Evolutionary conservation across 179 eudicot genomes (phyloP).

Genomic region (Carnegiea gigantea): DNA sequence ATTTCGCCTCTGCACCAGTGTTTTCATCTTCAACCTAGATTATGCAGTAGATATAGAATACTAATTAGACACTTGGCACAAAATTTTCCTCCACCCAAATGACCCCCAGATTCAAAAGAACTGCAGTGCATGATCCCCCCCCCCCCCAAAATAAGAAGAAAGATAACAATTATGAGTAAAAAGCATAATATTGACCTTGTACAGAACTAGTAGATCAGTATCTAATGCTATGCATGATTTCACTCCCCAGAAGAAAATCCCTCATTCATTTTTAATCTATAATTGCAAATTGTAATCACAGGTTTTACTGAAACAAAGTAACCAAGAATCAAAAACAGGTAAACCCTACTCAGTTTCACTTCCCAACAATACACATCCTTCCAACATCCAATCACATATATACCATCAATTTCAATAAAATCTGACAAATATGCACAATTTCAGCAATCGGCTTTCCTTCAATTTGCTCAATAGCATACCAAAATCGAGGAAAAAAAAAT

Average conservation of each 20-base stretch:
- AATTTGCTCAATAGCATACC: conserved; percentile 8
- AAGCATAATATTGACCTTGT: neutral
- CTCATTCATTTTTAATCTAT: neutral
- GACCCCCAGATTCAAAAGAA: conserved; percentile 7
- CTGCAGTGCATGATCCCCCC: conserved; percentile 4
- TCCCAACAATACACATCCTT: neutral
- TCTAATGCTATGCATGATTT: neutral
- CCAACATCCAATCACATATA: conserved; percentile 5
- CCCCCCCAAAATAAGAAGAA: neutral
- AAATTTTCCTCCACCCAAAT: conserved; percentile 7
- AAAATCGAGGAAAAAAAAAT: neutral
- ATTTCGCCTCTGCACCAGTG: conserved; percentile 33
- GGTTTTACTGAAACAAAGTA: neutral
- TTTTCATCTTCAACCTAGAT: conserved; percentile 28
- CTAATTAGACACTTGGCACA: neutral
- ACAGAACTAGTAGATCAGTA: neutral
- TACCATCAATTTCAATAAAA: conserved; percentile 13
- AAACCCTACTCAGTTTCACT: neutral
- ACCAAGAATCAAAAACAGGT: neutral
- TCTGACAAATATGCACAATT: conserved; percentile 14
- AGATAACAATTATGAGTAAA: neutral
- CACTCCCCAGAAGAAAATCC: neutral
- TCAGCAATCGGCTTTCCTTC: conserved; percentile 18
- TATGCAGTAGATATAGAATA: neutral
- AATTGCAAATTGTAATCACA: neutral